These are phyloP conservation scores for Dendrocalamus sinicus DNA, from an alignment of 176 grass and related monocot species.

Conservation along the genomic window DNA sequence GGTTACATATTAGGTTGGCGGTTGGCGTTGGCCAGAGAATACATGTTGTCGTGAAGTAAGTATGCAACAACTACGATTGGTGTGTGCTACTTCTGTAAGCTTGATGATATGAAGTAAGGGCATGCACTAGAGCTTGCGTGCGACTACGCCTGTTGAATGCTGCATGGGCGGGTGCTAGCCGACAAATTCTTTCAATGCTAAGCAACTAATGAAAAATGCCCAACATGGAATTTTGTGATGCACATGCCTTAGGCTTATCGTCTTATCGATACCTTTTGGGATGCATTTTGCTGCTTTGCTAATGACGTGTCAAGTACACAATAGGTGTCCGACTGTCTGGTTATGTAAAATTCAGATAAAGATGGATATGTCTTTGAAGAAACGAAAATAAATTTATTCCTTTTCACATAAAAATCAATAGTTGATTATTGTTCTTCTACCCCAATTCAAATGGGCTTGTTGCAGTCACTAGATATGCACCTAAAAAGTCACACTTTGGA, in stretches of 20 bases:
- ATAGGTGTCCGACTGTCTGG: background rate
- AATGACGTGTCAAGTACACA: background rate
- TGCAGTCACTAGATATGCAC: background rate
- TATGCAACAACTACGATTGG: background rate
- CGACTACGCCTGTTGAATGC: background rate
- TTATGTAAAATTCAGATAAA: slow-evolving; percentile 12
- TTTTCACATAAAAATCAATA: slow-evolving; percentile 1
- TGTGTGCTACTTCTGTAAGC: slow-evolving; percentile 3
- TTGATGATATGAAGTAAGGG: background rate
- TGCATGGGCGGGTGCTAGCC: slow-evolving; percentile 5
- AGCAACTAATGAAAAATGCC: background rate
- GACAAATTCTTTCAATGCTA: background rate
- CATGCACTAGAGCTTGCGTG: background rate
- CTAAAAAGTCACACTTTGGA: slow-evolving; percentile 3
- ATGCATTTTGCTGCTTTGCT: slow-evolving; percentile 3
- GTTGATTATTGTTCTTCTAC: background rate
- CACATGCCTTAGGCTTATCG: background rate
- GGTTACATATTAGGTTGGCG: background rate
- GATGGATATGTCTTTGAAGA: background rate
- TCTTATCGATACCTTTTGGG: background rate
- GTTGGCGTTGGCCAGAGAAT: background rate
- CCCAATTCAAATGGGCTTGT: slow-evolving; percentile 8
- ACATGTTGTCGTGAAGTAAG: background rate
- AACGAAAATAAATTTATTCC: background rate
- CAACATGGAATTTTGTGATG: slow-evolving; percentile 7